phyloP scores from a whole-genome alignment of 805 yeast genomes.

The Kazachstania martiniae region DNA sequence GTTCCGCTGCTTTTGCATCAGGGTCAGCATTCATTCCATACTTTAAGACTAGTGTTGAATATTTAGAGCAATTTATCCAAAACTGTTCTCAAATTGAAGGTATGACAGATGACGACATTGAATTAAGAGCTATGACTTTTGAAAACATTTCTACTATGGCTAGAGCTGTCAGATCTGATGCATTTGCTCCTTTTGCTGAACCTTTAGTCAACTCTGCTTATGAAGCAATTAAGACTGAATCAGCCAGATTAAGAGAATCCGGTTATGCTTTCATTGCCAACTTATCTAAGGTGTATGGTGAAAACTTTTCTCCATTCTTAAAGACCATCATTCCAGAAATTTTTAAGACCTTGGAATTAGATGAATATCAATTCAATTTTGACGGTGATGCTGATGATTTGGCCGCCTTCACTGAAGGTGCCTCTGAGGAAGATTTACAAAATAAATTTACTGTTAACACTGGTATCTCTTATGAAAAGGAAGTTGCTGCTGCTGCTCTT shows the following conservation, averaged over 20 bases:
- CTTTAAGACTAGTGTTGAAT: conserved; percentile 70
- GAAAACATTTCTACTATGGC: conserved; percentile 94
- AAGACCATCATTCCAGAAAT: conserved; percentile 76
- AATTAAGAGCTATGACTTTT: conserved; percentile 81
- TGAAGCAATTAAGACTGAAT: conserved; percentile 61
- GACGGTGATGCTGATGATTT: conserved; percentile 42
- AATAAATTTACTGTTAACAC: conserved; percentile 81
- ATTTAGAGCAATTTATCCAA: conserved; percentile 71
- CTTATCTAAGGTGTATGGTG: conserved; percentile 90
- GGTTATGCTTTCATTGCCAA: conserved; percentile 89
- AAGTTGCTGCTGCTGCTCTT: conserved; percentile 84
- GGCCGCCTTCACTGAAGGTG: conserved; percentile 35
- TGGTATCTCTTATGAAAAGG: conserved; percentile 92
- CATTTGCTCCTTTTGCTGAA: conserved; percentile 76
- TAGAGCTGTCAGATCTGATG: conserved; percentile 87
- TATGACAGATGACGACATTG: conserved; percentile 79
- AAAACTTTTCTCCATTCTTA: conserved; percentile 79
- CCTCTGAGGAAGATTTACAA: conserved; percentile 50
- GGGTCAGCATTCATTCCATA: conserved; percentile 82
- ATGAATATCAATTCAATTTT: conserved; percentile 62
- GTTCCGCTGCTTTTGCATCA: conserved; percentile 92
- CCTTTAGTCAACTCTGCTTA: conserved; percentile 86
- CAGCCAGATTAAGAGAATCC: conserved; percentile 83
- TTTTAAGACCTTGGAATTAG: conserved; percentile 72
- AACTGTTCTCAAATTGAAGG: conserved; percentile 61